Base-by-base conservation (phyloP, 2,329 filamentous ascomycete genomes). In the Alternaria solani region DNA sequence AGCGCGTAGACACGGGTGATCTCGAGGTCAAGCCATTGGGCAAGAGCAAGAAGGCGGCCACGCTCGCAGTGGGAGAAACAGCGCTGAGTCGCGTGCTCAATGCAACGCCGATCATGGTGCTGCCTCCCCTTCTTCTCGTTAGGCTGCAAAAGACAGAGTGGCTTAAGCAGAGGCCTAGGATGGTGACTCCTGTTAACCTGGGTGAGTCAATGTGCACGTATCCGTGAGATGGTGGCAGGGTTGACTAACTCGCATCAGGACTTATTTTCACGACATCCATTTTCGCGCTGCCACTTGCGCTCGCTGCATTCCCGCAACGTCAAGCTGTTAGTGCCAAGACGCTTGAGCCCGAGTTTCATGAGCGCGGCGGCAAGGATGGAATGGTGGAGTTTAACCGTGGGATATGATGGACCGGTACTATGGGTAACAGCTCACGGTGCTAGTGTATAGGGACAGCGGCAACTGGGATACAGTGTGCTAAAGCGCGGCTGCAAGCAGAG, bases 331-430 rank as follows among this genome's bases (percentile, higher is more conserved):
- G 85, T 65, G 93, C 91, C 1, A 85, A 87, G 30, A 88, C 83
- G 51, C 81, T 99, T 57, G 95, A 98, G 84, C 84, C 90, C 64
- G 92, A 97, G 80, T 98, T 99, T 78, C 90, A 90, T 81, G 90
- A 88, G 7, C 87, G 87, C 57, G 94, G 93, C 32, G 94, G 94
- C 1, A 86, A 90, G 65, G 86, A 87, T 55, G 94, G 92, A 0
- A 84, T 93, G 82, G 91, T 99, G n/a, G 92, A 96, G 77, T 98
- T 99, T 81, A 98, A 99, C 80, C 88, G 95, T 73, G 95, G 95
- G 12, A 94, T 99, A 71, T 97, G 82, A 79, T 59, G 51, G 41
- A 46, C 30, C 43, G 36, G 60, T 51, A 47, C 20, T 48, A 59
- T 20, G 20, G 18, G 48, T 9, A 38, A 54, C 44, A 51, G 39